Evolutionary conservation across 257 asterid genomes (phyloP).

Genomic region (Petunia secreta): DNA sequence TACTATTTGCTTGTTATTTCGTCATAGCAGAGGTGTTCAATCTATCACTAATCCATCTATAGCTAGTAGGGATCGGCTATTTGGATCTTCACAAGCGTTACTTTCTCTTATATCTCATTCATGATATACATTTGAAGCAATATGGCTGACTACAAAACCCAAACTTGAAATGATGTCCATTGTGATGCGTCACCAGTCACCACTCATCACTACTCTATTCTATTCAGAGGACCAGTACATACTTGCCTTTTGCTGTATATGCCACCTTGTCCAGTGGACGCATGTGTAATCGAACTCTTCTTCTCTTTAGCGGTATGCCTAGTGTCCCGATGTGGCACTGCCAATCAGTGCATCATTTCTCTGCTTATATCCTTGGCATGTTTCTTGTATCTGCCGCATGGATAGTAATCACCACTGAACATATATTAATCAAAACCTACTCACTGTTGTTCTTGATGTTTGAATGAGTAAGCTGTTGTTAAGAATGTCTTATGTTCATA

Average conservation of each 20-base stretch:
- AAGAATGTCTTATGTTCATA: neutral
- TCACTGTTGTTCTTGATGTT: neutral
- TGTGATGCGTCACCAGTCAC: neutral
- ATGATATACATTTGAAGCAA: neutral
- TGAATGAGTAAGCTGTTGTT: neutral
- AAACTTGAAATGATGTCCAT: neutral
- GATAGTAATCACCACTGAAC: neutral
- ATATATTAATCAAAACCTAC: neutral
- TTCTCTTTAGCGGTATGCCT: neutral
- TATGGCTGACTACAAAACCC: neutral
- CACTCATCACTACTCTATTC: neutral
- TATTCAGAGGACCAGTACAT: neutral
- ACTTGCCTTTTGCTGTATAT: neutral
- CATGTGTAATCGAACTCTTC: neutral
- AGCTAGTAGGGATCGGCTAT: slow-evolving; percentile 3
- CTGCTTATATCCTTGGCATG: slow-evolving; percentile 4
- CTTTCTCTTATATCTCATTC: neutral
- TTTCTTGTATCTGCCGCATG: neutral
- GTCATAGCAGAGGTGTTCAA: neutral
- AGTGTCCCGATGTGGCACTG: neutral
- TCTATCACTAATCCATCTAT: neutral
- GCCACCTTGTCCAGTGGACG: neutral
- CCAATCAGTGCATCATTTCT: neutral
- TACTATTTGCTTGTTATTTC: slow-evolving; percentile 3
- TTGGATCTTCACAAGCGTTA: neutral